A percentile compares a stretch with the other conserved stretches of the same genome.
phyloP scores from a whole-genome alignment of 306 rosid genomes.

The Lathyrus tuberosus region DNA sequence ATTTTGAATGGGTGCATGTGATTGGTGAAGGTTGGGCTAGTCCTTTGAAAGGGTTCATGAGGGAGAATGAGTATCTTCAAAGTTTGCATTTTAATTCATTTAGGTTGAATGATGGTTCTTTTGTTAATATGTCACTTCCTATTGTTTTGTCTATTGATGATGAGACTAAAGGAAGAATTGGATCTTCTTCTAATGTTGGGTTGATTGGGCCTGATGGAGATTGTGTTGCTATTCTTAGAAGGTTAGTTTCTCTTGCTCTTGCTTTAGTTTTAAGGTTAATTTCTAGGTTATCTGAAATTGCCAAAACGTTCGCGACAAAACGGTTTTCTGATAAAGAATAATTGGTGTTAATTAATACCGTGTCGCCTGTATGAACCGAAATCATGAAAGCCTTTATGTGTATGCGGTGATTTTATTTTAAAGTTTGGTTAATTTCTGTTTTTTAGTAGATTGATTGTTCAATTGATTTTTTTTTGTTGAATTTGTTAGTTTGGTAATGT shows the following conservation, averaged over 20 bases:
- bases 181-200: constrained; percentile 57
- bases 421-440: constrained; percentile 11
- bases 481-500: background rate
- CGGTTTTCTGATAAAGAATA: too few relatives aligned
- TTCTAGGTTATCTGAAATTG: background rate
- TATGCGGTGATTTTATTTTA: too few relatives aligned
- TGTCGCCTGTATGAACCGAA: too few relatives aligned
- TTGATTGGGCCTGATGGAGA: constrained; percentile 79
- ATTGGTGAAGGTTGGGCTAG: constrained; percentile 95
- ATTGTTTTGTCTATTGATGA: constrained; percentile 89
- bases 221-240: constrained; percentile 69
- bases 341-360: too few relatives aligned
- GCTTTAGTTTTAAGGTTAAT: background rate
- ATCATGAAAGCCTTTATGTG: too few relatives aligned
- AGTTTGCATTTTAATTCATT: constrained; percentile 87
- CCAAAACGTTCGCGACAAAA: too few relatives aligned
- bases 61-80: constrained; percentile 87
- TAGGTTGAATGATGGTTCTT: constrained; percentile 63
- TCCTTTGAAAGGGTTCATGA: constrained; percentile 94
- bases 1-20: constrained; percentile 93
- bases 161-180: constrained; percentile 63
- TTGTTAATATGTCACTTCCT: constrained; percentile 93
- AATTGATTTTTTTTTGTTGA: background rate
- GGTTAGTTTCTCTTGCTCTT: constrained; percentile 49
- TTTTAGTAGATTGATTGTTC: constrained; percentile 20